Evolutionary conservation across 2,329 filamentous ascomycete genomes (phyloP), one percentile per base, ranked within the genome.

Genomic region (Cladosporium sphaerospermum): DNA sequence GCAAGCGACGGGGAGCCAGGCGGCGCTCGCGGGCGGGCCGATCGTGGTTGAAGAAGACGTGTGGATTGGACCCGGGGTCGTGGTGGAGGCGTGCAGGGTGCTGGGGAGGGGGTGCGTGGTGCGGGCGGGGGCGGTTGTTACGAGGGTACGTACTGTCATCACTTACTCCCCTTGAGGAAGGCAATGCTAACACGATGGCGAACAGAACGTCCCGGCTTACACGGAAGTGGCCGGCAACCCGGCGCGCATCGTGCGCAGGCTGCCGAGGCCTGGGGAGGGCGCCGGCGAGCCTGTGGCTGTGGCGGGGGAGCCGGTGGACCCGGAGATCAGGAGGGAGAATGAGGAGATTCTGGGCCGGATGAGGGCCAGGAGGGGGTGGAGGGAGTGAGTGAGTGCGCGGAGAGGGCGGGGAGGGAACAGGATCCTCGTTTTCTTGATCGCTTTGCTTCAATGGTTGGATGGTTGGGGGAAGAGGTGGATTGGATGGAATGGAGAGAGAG

Each of bases 31-130:
- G 54, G 90, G 88, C 11, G 81, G 82, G 32, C 75, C 79, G 14
- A 85, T 97, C 52, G 78, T 77, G 33, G 92, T 97, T 57, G 88
- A 89, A 58, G 83, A 83, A 56, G 83, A 86, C 60, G 84, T 82
- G 61, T 82, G 79, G 67, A 81, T 88, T 62, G 84, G 83, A 40
- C 79, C 79, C 5, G 76, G 78, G 52, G 81, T 79, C 52, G 80
- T 77, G 2, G 84, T 88, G 57, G 73, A 79, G 61, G 74, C 78
- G n/a, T 78, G 78, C 13, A 69, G 77, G 8, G 75, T 69, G 18
- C 78, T 82, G 49, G 76, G 77, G 9, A 75, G 74, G 49, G 77
- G 78, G 23, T 74, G 77, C 36, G 77, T 76, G 13, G 71, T 82
- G 39, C 74, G 74, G 39, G 75, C 78, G 19, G 78, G 79, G 5